Evolutionary conservation across 306 rosid genomes (phyloP).

Genomic region (Cucurbita argyrosperma): DNA sequence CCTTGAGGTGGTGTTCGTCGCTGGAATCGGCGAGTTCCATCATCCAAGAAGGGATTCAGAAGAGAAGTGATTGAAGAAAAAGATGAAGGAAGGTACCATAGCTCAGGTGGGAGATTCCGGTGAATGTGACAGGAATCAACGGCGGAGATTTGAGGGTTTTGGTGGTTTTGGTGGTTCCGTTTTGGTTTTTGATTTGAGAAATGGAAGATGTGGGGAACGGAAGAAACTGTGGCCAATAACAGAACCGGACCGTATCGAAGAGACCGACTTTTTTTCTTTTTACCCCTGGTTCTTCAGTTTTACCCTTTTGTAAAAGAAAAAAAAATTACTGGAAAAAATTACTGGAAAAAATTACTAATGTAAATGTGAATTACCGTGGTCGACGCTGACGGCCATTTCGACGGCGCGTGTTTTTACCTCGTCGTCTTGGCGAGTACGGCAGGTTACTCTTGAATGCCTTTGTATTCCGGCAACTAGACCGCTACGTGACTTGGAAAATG

Average conservation of each 20-base stretch:
- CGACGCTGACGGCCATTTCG: too few relatives aligned
- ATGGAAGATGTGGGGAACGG: slow-evolving; percentile 9
- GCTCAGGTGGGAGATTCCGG: slow-evolving; percentile 16
- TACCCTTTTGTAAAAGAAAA: too few relatives aligned
- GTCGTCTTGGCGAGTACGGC: neutral
- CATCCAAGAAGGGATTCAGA: slow-evolving; percentile 40
- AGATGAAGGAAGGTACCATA: slow-evolving; percentile 43
- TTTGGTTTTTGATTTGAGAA: slow-evolving; percentile 14
- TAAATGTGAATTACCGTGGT: too few relatives aligned
- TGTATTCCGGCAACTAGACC: neutral
- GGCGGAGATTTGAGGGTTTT: slow-evolving; percentile 33
- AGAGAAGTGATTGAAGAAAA: slow-evolving; percentile 21
- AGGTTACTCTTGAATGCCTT: neutral
- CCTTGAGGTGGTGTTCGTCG: slow-evolving; percentile 23
- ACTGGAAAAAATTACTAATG: too few relatives aligned
- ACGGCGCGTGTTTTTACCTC: neutral
- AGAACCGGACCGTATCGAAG: slow-evolving; percentile 35
- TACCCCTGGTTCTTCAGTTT: neutral
- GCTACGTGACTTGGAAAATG: neutral
- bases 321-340: too few relatives aligned
- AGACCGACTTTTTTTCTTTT: neutral
- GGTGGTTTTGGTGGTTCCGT: slow-evolving; percentile 8
- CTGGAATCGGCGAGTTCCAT: slow-evolving; percentile 78
- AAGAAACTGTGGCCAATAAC: slow-evolving; percentile 33
- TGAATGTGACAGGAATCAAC: slow-evolving; percentile 29